Base-by-base conservation (phyloP, 164 flowering plant species). In the Chimonanthus salicifolius region DNA sequence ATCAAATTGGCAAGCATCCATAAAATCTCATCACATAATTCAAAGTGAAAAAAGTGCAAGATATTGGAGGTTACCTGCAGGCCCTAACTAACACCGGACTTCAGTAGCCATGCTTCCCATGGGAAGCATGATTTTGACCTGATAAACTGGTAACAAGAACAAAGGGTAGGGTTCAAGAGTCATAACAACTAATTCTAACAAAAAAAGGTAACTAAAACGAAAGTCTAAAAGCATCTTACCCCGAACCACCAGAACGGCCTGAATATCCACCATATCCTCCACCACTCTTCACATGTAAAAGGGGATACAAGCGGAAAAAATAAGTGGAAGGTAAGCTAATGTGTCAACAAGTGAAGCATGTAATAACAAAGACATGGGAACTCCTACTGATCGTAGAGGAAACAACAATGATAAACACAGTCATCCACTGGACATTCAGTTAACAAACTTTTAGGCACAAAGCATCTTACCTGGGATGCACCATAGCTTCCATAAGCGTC, bases 101-200 rank as follows among this genome's bases (percentile, higher is more conserved):
- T 76, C 83, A 88, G 82, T 90, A 89, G 77, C 85, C 90, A 84
- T 75, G 83, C 83, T 84, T 89, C 79, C 98, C 85, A 74, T 92
- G 90, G 66, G 97, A 84, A 75, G 62, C 80, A 84, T 91, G 84
- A 83, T 67, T 79, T 70, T 83, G 90, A 58, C 91, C 83, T 78
- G 98, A 88, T 74, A 84, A 78, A 92, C 98, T 94, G 87, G 69
- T 71, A 77, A 83, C 18, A 77, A 44, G 76, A 79, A 72, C 74
- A 78, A 43, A 15, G 74, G 66, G 47, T 76, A 71, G 78, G 64
- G 69, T 15, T 60, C n/a, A 7, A 72, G 60, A 63, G 18, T 33
- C 44, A 63, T 49, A 66, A 66, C 49, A 66, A 54, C 16, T n/a
- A 54, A 54, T n/a, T 11, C 11, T 54, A 54, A 54, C n/a, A 54